Conservation (phyloP, 108 stramenopile genomes). For the Cylindrotheca closterium region DNA sequence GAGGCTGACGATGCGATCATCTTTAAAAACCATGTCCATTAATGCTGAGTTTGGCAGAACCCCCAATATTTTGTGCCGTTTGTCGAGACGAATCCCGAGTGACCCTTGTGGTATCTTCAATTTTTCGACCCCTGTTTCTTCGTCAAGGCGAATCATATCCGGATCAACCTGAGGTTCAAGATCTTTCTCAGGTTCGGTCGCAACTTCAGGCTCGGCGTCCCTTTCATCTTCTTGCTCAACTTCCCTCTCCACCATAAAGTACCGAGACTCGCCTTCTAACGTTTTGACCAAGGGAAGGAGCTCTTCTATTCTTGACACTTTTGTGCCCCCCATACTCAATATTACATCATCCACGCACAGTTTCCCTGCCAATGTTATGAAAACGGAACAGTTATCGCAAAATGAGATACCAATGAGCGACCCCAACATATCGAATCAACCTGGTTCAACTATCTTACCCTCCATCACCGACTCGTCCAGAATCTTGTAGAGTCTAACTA, state of each 20-base stretch:
- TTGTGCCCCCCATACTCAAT: neutral
- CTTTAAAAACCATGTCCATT: neutral
- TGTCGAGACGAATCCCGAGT: neutral
- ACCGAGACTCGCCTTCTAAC: neutral
- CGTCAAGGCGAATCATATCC: neutral
- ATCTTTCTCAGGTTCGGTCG: no score
- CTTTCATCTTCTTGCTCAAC: neutral
- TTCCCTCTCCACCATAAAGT: neutral
- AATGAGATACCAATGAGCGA: neutral
- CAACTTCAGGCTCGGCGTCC: no score
- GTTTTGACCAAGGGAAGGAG: neutral
- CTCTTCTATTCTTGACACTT: neutral
- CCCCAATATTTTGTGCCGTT: neutral
- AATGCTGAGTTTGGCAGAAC: neutral
- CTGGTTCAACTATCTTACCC: neutral
- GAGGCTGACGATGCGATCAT: neutral
- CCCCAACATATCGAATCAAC: no score
- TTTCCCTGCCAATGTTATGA: neutral
- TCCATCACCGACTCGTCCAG: neutral
- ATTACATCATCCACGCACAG: neutral
- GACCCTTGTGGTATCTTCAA: neutral
- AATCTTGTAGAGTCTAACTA: neutral
- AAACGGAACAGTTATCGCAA: neutral
- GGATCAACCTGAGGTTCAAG: no score
- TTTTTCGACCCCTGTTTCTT: neutral